Base-by-base conservation (phyloP, 306 rosid species). In the Bauhinia variegata region DNA sequence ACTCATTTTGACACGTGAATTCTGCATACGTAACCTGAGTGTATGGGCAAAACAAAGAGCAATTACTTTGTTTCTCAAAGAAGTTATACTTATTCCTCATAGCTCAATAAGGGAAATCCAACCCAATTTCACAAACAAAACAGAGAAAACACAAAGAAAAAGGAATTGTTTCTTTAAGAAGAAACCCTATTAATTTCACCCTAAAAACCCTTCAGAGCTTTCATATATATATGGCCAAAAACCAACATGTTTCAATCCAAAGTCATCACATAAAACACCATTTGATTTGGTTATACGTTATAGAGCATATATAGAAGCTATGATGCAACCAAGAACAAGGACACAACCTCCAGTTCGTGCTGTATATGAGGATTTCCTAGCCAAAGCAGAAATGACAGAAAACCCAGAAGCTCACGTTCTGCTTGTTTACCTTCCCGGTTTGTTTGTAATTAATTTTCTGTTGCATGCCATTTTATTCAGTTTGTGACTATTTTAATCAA, bases 371-470 rank as follows among this genome's bases (percentile, higher is more conserved):
- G 82, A 67, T 28, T 60, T 83, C 62, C 72, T 70, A 76, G 89
- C 89, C 0, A 42, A n/a, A 4, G 72, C 53, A 11, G 89, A 88
- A 17, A 41, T 11, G 32, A 67, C 61, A 54, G 87, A 85, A 81
- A 78, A 64, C 34, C 60, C 54, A 0, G 79, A 63, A 47, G 81
- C 82, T 60, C 64, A 38, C 8, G 11, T 75, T 62, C 57, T 75
- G 1, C 49, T 55, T 38, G 32, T 88, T 67, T 82, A 70, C 16
- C 71, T 85, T 48, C 84, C 84, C 6, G 95, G 95, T 86, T 6
- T 58, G 73, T 76, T 5, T 8, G 34, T 38, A n/a, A n/a, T n/a
- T n/a, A n/a, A 4, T 42, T 2, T 11, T 14, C 6, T 42, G 43
- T 19, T 10, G 17, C 6, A 4, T 18, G 1, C 3, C 5, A 1